phyloP scores from a whole-genome alignment of 1,284 basidiomycete genomes.

The Sporisorium exsertum region DNA sequence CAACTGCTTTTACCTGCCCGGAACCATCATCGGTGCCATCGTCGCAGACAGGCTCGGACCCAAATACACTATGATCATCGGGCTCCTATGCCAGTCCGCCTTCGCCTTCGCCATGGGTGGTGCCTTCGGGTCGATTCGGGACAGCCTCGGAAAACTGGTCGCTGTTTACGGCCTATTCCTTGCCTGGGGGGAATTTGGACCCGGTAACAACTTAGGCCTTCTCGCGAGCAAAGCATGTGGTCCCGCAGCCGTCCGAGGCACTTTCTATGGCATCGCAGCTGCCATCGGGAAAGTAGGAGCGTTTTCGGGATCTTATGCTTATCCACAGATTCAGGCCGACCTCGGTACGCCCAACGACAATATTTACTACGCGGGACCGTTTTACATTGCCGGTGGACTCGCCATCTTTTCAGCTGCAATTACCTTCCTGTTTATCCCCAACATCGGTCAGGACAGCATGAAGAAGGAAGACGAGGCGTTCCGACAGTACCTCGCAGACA shows the following conservation, averaged over 20 bases:
- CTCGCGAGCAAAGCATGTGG: conserved; percentile 57
- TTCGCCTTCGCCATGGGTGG: conserved; percentile 74
- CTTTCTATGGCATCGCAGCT: conserved; percentile 72
- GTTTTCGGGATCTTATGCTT: conserved; percentile 61
- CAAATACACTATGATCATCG: conserved; percentile 62
- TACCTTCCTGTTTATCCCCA: conserved; percentile 80
- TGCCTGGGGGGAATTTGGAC: conserved; percentile 81
- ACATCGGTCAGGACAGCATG: conserved; percentile 83
- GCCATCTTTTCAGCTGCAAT: conserved; percentile 82
- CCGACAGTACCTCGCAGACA: conserved; percentile 60
- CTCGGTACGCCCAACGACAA: conserved; percentile 20
- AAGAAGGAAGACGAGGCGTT: conserved; percentile 78
- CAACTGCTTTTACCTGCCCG: conserved; percentile 73
- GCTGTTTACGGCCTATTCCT: conserved; percentile 91
- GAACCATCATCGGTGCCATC: conserved; percentile 82
- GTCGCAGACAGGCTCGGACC: conserved; percentile 72
- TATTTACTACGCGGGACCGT: conserved; percentile 59
- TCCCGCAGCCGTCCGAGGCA: conserved; percentile 59
- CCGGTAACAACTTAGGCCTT: conserved; percentile 64
- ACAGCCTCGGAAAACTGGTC: conserved; percentile 71
- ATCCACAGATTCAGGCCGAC: conserved; percentile 51
- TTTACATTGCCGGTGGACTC: conserved; percentile 73
- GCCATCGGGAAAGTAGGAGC: conserved; percentile 82
- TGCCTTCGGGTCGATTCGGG: conserved; percentile 49
- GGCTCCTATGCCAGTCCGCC: conserved; percentile 56